A percentile compares a stretch with the other conserved stretches of the same genome.
Evolutionary conservation across 768 basidiomycete species (phyloP).

Genomic region (Trametes meyenii): DNA sequence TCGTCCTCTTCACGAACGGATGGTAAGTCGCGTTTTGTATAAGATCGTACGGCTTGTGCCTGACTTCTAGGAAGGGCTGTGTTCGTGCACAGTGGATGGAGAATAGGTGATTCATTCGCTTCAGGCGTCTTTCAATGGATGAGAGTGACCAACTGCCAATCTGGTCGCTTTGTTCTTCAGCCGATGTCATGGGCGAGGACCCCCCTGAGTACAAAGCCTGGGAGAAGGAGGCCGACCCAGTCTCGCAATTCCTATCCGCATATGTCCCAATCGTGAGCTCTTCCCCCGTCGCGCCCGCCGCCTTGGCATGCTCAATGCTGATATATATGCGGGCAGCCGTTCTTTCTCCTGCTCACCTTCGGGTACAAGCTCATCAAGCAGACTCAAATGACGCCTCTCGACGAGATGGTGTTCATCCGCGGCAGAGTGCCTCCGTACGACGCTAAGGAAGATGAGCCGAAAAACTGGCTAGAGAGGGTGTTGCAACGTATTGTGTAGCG

Average conservation of each 20-base stretch:
- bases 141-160: neutral
- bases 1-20: conserved; percentile 32
- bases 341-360: conserved; percentile 31
- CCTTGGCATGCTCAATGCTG: neutral
- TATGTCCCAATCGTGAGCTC: conserved; percentile 32
- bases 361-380: conserved; percentile 36
- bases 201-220: neutral
- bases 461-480: conserved; percentile 13
- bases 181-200: conserved; percentile 17
- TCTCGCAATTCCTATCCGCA: conserved; percentile 30
- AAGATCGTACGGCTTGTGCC: neutral
- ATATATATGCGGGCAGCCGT: conserved; percentile 18
- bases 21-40: conserved; percentile 19
- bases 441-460: conserved; percentile 1
- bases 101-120: conserved; percentile 21
- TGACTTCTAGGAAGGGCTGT: conserved; percentile 23
- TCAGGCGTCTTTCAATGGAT: neutral
- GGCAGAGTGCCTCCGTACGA: conserved; percentile 2
- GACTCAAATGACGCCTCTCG: conserved; percentile 29
- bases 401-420: conserved; percentile 30
- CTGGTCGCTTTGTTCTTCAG: neutral
- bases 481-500: conserved; percentile 16
- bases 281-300: neutral
- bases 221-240: conserved; percentile 10
- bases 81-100: conserved; percentile 31